Evolutionary conservation across 2,329 filamentous ascomycete species (phyloP).

Genomic region (Phaeosphaeriaceae sp.): DNA sequence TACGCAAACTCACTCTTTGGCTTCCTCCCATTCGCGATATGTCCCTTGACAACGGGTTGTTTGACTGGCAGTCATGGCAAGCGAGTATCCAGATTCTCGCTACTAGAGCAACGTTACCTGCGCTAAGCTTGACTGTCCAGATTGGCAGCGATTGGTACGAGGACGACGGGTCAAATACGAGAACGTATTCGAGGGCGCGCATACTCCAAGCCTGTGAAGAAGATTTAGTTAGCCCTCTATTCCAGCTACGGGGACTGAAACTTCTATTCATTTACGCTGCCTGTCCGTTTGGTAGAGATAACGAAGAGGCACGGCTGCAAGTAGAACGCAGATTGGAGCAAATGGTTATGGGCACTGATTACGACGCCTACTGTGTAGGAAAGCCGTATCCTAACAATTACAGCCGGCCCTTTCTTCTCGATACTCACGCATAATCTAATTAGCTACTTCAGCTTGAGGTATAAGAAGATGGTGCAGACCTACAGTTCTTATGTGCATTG

Average conservation of each 20-base stretch:
- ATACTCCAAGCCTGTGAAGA: slow-evolving; percentile 1
- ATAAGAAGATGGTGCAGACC: no score
- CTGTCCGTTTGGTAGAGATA: slow-evolving; percentile 1
- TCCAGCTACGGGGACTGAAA: background rate
- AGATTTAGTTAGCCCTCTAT: background rate
- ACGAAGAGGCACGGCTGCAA: slow-evolving; percentile 2
- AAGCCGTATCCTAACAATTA: background rate
- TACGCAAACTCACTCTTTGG: background rate
- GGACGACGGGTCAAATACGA: background rate
- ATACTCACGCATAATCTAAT: no score
- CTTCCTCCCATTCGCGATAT: slow-evolving; percentile 1
- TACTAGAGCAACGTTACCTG: background rate
- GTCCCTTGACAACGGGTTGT: background rate
- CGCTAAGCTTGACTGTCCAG: background rate
- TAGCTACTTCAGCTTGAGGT: no score
- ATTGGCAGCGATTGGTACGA: background rate
- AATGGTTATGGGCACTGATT: slow-evolving; percentile 1
- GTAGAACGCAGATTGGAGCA: background rate
- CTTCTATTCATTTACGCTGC: background rate
- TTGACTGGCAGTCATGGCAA: background rate
- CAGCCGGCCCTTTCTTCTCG: background rate
- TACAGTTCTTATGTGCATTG: no score
- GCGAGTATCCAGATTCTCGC: background rate
- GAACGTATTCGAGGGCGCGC: no score
- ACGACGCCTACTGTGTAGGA: background rate